A percentile compares a stretch with the other conserved stretches of the same genome.
phyloP scores from a whole-genome alignment of 2,329 filamentous ascomycete genomes.

The Pseudocercospora musae region DNA sequence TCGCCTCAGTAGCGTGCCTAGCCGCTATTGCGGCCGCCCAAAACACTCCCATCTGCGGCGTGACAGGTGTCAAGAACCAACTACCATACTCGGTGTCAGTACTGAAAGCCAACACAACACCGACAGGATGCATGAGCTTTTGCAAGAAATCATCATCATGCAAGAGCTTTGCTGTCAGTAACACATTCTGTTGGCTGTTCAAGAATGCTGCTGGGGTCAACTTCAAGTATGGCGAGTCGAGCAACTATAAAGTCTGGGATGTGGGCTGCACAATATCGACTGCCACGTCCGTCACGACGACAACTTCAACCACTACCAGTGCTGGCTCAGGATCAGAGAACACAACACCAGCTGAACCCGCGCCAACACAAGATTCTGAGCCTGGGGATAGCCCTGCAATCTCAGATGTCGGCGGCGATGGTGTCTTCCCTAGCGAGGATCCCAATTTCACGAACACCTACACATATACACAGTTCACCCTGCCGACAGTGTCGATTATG shows the following conservation, averaged over 20 bases:
- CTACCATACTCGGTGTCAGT: too few species aligned
- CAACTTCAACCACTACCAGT: background rate
- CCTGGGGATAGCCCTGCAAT: background rate
- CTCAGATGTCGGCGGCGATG: background rate
- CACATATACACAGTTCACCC: slow-evolving; percentile 1
- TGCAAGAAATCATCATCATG: background rate
- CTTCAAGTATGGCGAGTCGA: background rate
- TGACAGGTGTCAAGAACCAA: too few species aligned
- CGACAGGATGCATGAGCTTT: too few species aligned
- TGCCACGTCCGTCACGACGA: background rate
- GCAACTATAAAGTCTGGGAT: background rate
- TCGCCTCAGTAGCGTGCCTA: too few species aligned
- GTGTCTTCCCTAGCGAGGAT: background rate
- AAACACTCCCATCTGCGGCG: too few species aligned
- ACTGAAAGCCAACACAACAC: too few species aligned
- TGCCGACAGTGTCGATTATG: slow-evolving; percentile 1
- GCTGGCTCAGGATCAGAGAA: background rate
- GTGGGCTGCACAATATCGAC: background rate
- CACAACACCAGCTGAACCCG: background rate
- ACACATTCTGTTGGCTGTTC: background rate
- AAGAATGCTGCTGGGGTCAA: background rate
- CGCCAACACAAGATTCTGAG: background rate
- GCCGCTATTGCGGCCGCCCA: too few species aligned
- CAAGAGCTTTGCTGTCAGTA: background rate
- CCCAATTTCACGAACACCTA: background rate